phyloP scores from a whole-genome alignment of 129 eudicot genomes.

The Flaveria trinervia region DNA sequence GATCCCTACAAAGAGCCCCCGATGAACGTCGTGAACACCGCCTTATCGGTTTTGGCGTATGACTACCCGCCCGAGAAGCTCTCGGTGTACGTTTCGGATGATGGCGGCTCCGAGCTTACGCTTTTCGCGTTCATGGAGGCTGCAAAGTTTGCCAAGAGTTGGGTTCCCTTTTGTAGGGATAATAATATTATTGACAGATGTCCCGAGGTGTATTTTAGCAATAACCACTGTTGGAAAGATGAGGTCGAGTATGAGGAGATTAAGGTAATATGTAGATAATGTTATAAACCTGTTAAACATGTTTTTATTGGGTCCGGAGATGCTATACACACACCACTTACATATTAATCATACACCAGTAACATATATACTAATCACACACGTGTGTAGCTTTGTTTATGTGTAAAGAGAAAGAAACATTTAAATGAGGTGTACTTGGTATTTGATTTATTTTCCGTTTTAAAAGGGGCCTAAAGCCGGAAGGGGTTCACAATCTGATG shows the following conservation, averaged over 20 bases:
- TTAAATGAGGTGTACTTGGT: no score
- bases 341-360: no score
- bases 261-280: constrained; percentile 45
- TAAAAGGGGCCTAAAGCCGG: no score
- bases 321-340: no score
- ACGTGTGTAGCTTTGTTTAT: no score
- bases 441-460: no score
- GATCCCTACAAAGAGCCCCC: constrained; percentile 77
- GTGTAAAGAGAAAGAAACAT: no score
- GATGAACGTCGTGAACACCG: constrained; percentile 55
- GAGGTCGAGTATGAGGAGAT: constrained; percentile 36
- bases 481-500: no score
- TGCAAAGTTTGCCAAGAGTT: constrained; percentile 60
- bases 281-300: no score
- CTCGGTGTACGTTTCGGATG: constrained; percentile 82
- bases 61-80: constrained; percentile 77
- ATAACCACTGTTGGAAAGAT: not conserved
- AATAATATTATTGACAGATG: constrained; percentile 53
- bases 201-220: constrained; percentile 60
- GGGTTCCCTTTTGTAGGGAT: constrained; percentile 80
- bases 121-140: constrained; percentile 83
- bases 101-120: constrained; percentile 71
- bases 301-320: no score
- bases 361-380: no score
- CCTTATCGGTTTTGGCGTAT: constrained; percentile 68